These are phyloP conservation scores for Paecilomyces dactylethromorphus DNA, from an alignment of 2,329 filamentous ascomycete species.

Conservation along the genomic window DNA sequence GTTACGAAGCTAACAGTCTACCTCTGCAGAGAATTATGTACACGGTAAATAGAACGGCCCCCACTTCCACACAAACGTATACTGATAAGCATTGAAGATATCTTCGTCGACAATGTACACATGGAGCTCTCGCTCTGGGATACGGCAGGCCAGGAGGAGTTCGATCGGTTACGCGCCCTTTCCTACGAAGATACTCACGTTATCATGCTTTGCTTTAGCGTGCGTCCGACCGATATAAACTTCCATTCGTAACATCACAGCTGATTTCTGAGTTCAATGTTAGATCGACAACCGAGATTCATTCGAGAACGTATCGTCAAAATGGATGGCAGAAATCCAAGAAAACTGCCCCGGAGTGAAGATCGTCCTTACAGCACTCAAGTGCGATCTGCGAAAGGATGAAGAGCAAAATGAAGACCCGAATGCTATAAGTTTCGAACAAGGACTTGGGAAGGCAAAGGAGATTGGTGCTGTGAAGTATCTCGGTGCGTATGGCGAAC, in stretches of 20 bases:
- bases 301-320: constrained; percentile 95
- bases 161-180: constrained; percentile 88
- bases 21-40: constrained; percentile 77
- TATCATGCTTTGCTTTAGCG: constrained; percentile 98
- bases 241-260: neutral
- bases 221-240: constrained; percentile 21
- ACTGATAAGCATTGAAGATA: constrained; percentile 54
- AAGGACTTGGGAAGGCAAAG: constrained; percentile 83
- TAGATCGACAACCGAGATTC: constrained; percentile 88
- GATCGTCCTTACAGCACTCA: constrained; percentile 88
- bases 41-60: constrained; percentile 59
- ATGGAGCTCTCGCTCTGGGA: constrained; percentile 98
- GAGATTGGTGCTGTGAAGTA: constrained; percentile 90
- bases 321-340: constrained; percentile 96
- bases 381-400: constrained; percentile 88
- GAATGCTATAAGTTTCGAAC: constrained; percentile 73
- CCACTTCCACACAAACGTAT: constrained; percentile 1
- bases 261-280: constrained; percentile 6
- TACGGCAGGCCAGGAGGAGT: constrained; percentile 97
- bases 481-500: constrained; percentile 50
- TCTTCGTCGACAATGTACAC: constrained; percentile 95
- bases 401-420: constrained; percentile 63
- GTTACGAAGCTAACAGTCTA: constrained; percentile 21
- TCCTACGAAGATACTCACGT: constrained; percentile 98
- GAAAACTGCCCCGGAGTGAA: constrained; percentile 96